Conservation (phyloP, 2,329 filamentous ascomycete genomes). For the Colletotrichum sansevieriae region DNA sequence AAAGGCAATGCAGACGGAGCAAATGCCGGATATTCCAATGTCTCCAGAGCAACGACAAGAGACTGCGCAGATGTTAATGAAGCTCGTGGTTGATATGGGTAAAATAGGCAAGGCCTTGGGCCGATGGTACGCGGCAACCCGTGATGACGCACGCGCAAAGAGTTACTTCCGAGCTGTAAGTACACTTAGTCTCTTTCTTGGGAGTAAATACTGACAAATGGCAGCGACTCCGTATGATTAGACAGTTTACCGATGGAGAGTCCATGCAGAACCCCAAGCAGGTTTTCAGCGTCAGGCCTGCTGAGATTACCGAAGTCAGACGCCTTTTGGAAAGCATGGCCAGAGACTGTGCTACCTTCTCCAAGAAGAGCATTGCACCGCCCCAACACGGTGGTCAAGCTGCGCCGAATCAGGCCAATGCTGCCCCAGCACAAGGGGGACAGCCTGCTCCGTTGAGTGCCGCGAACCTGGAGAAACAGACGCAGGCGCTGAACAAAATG, state of each 20-base stretch:
- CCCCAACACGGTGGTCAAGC: conserved; percentile 32
- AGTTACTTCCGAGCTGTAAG: conserved; percentile 68
- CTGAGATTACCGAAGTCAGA: conserved; percentile 64
- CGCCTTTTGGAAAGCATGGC: conserved; percentile 65
- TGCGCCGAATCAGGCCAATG: conserved; percentile 46
- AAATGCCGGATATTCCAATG: conserved; percentile 62
- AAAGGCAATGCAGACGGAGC: conserved; percentile 54
- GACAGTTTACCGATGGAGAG: conserved; percentile 66
- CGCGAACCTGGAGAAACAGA: conserved; percentile 66
- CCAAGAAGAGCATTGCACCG: conserved; percentile 43
- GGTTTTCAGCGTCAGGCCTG: conserved; percentile 63
- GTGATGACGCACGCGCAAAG: conserved; percentile 63
- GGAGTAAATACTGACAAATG: conserved; percentile 49
- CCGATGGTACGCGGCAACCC: conserved; percentile 62
- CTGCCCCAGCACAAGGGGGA: conserved; percentile 18
- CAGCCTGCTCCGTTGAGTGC: conserved; percentile 55
- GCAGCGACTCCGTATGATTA: conserved; percentile 65
- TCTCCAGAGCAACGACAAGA: conserved; percentile 58
- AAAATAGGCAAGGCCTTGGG: conserved; percentile 60
- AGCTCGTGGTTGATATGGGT: conserved; percentile 56
- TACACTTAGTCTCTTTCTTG: conserved; percentile 32
- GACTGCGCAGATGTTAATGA: conserved; percentile 58
- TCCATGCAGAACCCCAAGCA: conserved; percentile 60
- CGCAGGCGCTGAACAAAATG: conserved; percentile 61
- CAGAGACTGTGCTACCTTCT: conserved; percentile 57